Percentiles rank a stretch among this genome's conserved stretches.
phyloP scores from a whole-genome alignment of 2,329 filamentous ascomycete genomes.

The Beauveria medogensis region DNA sequence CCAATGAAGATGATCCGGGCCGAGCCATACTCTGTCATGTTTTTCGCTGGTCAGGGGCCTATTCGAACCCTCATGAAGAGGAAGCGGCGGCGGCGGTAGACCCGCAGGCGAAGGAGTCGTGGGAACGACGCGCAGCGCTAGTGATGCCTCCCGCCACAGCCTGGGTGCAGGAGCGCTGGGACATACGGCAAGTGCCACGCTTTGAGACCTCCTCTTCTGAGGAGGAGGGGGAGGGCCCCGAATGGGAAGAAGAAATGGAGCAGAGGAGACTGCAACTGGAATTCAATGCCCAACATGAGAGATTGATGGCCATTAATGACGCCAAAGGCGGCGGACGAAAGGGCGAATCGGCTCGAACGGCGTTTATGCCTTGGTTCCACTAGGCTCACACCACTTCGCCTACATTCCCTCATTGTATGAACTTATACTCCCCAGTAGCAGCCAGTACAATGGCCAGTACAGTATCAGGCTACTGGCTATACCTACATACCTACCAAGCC shows the following conservation, averaged over 20 bases:
- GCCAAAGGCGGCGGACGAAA: too few relatives aligned
- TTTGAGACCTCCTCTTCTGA: neutral
- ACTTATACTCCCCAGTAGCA: too few relatives aligned
- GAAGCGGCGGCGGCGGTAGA: slow-evolving; percentile 12
- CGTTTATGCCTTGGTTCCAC: too few relatives aligned
- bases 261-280: too few relatives aligned
- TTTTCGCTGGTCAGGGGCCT: slow-evolving; percentile 3
- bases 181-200: slow-evolving; percentile 9
- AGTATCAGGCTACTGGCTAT: too few relatives aligned
- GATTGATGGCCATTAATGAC: too few relatives aligned
- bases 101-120: slow-evolving; percentile 13
- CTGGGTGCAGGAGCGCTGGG: slow-evolving; percentile 18
- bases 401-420: too few relatives aligned
- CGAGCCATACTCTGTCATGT: slow-evolving; percentile 14
- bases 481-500: too few relatives aligned
- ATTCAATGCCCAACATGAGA: too few relatives aligned
- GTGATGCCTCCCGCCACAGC: slow-evolving; percentile 17
- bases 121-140: slow-evolving; percentile 8
- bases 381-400: too few relatives aligned
- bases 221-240: neutral
- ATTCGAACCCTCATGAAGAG: slow-evolving; percentile 6
- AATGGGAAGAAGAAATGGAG: neutral
- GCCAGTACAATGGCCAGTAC: too few relatives aligned
- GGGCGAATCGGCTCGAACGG: too few relatives aligned
- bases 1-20: neutral